Evolutionary conservation across 2,329 filamentous ascomycete genomes (phyloP), one percentile per base, ranked within the genome.

Genomic region (Penicillium sp.): DNA sequence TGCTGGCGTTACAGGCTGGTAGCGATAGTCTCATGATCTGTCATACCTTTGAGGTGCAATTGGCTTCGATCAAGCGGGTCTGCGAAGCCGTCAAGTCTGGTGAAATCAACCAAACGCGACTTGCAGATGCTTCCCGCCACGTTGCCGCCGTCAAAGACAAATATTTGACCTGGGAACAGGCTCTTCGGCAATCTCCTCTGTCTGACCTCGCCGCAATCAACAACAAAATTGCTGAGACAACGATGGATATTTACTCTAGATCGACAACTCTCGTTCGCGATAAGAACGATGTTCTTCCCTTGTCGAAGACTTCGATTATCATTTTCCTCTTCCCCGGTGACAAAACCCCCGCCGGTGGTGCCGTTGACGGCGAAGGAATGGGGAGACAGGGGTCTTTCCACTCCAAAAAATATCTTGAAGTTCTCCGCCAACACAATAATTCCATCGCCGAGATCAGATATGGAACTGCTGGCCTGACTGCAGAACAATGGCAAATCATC

Each of bases 1-100:
- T 75, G 5, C 70, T 75, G 53, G 72, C 75, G 6, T 60, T 79
- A 24, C 72, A 70, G 50, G 74, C 76, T 31, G 76, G 77, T 18
- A 72, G 71, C 45, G 76, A 79, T 52, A 77, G 72, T 49, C 61
- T 76, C 5, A 77, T 78, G 74, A 65, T 79, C n/a, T 78, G 75
- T 41, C 75, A 78, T 56, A 77, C 75, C 1, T 73, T 73, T 51
- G 62, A 67, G 5, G 69, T 72, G 34, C 75, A 78, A 54, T 61
- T 77, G 16, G 70, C 65, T 4, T 72, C 75, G 1, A 75, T 78
- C 16, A 63, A 75, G 36, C 60, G 65, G 27, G 70, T 78, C 2
- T 67, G 71, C 21, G 55, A 70, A 43, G 74, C 75, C 14, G 63
- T 75, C 0, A 64, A 69, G 39, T 68, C 67, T 22, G 74, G 73